Evolutionary conservation across 768 basidiomycete genomes (phyloP), one percentile per base, ranked within the genome.

Genomic region (Lepiota venenata): DNA sequence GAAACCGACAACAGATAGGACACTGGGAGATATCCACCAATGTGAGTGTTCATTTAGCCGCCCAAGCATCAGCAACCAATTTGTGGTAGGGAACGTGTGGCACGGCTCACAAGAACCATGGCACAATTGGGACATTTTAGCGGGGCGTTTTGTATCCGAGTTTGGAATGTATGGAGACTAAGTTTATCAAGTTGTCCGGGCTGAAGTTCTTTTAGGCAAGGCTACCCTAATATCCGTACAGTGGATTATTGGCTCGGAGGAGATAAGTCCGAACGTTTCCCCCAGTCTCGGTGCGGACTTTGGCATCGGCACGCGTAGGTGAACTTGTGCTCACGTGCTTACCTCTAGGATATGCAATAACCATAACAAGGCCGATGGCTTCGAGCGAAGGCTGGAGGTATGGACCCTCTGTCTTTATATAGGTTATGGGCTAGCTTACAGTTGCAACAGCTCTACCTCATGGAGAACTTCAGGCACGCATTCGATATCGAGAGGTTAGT

Each of bases 281-380:
- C 96, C 25, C 93, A 97, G 67, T 98, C 95, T 10, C 82, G 84
- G 88, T 85, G 61, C 41, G 69, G 55, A n/a, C 22, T 43, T 32
- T 5, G 25, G 25, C 25, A 32, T 4, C 32, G 32, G 9, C 32
- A 4, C 9, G 9, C 32, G 10, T 32, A 32, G 10, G 32, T 32
- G 9, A 14, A 18, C 20, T n/a, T 18, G 15, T 20, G 7, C 47
- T 49, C 47, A 43, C 51, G 42, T 9, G 40, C 37, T 47, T 29
- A 44, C 18, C 21, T 36, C 37, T 61, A 85, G 89, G 58, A 77
- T 75, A 5, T 85, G 84, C 61, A 81, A 75, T 56, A 87, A 87
- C 63, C 95, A 98, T 69, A 96, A 97, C 78, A 98, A 98, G 68
- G 94, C 93, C 5, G 85, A 78, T 63, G 91, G 91, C 4, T 91